Conservation (phyloP, 768 basidiomycete species). For the Peribolospora baueri region DNA sequence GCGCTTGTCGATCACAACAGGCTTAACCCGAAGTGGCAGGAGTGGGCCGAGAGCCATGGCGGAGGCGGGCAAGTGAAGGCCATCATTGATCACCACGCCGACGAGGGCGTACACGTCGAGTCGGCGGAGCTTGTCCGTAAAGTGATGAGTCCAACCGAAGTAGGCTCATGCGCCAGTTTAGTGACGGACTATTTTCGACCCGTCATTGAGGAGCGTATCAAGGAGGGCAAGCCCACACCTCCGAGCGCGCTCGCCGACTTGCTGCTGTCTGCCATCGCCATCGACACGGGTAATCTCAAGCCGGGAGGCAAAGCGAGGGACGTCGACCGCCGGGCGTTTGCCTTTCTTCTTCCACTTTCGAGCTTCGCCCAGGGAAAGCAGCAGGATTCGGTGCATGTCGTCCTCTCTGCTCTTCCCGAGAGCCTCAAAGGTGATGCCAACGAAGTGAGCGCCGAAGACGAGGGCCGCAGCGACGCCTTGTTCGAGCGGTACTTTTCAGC, state of each 20-base stretch:
- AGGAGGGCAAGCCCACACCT: constrained; percentile 15
- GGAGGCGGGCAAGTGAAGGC: constrained; percentile 33
- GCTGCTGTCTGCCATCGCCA: constrained; percentile 53
- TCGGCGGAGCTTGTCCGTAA: constrained; percentile 39
- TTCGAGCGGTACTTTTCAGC: constrained; percentile 5
- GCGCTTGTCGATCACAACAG: constrained; percentile 81
- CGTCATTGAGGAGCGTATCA: constrained; percentile 4
- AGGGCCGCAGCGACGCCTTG: too few species aligned
- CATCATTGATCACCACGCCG: constrained; percentile 75
- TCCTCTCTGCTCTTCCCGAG: constrained; percentile 20
- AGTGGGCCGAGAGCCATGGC: constrained; percentile 13
- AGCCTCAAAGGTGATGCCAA: too few species aligned
- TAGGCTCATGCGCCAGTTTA: constrained; percentile 54
- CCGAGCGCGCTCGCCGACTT: constrained; percentile 46
- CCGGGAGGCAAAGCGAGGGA: constrained; percentile 42
- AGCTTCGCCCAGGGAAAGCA: constrained; percentile 18
- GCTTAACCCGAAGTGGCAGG: constrained; percentile 23
- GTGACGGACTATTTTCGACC: constrained; percentile 29
- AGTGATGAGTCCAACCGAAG: constrained; percentile 21
- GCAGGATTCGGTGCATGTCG: too few species aligned
- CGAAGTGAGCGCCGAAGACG: too few species aligned
- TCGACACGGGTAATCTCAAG: constrained; percentile 66
- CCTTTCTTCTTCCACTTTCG: constrained; percentile 38
- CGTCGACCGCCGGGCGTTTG: constrained; percentile 39
- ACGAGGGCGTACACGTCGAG: constrained; percentile 43